Percentiles rank a stretch among this genome's conserved stretches.
Conservation (phyloP, 495 filamentous ascomycete species). For the Podospora anserina region DNA sequence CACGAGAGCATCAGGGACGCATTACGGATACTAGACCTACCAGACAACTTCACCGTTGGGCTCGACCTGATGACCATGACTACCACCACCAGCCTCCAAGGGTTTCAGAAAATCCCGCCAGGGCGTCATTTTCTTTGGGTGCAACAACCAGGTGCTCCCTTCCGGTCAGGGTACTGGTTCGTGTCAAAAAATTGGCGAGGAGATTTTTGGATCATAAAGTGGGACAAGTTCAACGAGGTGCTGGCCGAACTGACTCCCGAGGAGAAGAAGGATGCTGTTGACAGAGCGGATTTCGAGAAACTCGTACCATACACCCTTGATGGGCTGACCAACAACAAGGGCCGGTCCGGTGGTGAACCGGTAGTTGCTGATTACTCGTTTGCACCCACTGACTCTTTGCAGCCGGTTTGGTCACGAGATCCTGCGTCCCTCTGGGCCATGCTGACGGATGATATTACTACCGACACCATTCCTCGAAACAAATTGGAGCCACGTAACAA, state of each 20-base stretch:
- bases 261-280: slow-evolving; percentile 39
- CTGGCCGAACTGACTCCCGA: slow-evolving; percentile 40
- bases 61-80: slow-evolving; percentile 45
- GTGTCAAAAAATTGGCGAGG: slow-evolving; percentile 32
- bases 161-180: slow-evolving; percentile 61
- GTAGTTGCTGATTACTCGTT: neutral
- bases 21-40: slow-evolving; percentile 43
- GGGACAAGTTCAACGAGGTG: slow-evolving; percentile 55
- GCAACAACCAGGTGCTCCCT: slow-evolving; percentile 46
- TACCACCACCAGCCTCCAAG: slow-evolving; percentile 41
- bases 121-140: slow-evolving; percentile 60
- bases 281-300: slow-evolving; percentile 34
- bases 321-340: neutral
- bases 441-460: slow-evolving; percentile 52
- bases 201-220: slow-evolving; percentile 54
- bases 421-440: slow-evolving; percentile 36
- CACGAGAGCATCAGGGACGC: neutral
- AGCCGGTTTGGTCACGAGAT: slow-evolving; percentile 9
- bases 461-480: slow-evolving; percentile 46
- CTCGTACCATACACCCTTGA: slow-evolving; percentile 37
- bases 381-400: neutral
- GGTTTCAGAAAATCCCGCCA: slow-evolving; percentile 58
- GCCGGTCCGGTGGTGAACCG: neutral
- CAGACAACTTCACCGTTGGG: slow-evolving; percentile 42
- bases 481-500: slow-evolving; percentile 38